phyloP scores from a whole-genome alignment of 805 yeast species.

The Lipomyces orientalis region DNA sequence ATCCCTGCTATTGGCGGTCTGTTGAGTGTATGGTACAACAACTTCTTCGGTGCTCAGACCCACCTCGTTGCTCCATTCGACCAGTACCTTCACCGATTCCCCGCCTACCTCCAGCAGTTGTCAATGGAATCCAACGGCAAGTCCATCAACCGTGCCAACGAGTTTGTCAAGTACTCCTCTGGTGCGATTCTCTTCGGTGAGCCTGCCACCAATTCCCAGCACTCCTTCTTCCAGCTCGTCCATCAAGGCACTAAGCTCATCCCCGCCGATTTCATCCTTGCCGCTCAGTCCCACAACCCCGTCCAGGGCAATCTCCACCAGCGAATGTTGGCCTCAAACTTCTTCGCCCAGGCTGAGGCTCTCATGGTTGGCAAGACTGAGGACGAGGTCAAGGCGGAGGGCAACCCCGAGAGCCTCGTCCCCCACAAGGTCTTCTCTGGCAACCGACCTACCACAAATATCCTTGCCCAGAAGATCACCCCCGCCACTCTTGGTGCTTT shows the following conservation, averaged over 20 bases:
- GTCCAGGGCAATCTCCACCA: conserved; percentile 93
- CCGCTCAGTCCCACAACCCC: conserved; percentile 98
- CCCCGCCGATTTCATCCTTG: conserved; percentile 95
- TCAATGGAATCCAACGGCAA: conserved; percentile 99
- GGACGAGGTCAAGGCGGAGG: conserved; percentile 78
- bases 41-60: conserved; percentile 97
- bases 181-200: conserved; percentile 97
- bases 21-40: conserved; percentile 96
- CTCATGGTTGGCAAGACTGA: conserved; percentile 90
- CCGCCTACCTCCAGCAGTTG: conserved; percentile 98
- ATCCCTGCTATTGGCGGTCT: conserved; percentile 94
- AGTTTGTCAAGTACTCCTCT: conserved; percentile 91
- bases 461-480: conserved; percentile 91
- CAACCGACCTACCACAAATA: conserved; percentile 98
- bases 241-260: conserved; percentile 99
- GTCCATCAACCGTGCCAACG: conserved; percentile 90
- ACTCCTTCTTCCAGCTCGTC: conserved; percentile 98
- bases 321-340: conserved; percentile 98
- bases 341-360: conserved; percentile 98
- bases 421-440: conserved; percentile 98
- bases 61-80: conserved; percentile 98
- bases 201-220: conserved; percentile 99
- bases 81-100: conserved; percentile 98
- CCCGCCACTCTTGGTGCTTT: conserved; percentile 96
- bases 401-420: conserved; percentile 80